These are phyloP conservation scores for Lentinula sp. DNA, from an alignment of 768 basidiomycete species.

Conservation along the genomic window DNA sequence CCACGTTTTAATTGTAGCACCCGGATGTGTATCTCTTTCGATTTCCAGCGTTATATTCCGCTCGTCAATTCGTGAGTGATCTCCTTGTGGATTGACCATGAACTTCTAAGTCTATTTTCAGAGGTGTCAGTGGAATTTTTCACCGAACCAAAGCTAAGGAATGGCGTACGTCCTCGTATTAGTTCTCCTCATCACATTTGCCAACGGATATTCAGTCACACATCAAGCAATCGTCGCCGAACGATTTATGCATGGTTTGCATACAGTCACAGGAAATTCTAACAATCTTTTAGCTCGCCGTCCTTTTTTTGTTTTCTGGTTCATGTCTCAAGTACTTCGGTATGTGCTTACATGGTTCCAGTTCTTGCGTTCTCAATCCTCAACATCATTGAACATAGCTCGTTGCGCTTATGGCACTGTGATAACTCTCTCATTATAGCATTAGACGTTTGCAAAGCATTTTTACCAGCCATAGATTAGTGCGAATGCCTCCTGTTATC, in stretches of 20 bases:
- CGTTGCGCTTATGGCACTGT: constrained; percentile 53
- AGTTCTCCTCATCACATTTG: constrained; percentile 1
- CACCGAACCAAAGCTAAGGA: constrained; percentile 56
- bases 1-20: constrained; percentile 32
- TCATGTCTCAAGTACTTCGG: constrained; percentile 66
- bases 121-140: constrained; percentile 39
- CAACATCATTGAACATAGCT: constrained; percentile 25
- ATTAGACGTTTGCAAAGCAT: constrained; percentile 53
- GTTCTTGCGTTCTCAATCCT: constrained; percentile 5
- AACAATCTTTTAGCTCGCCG: constrained; percentile 45
- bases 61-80: constrained; percentile 46
- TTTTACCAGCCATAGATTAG: constrained; percentile 61
- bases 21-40: constrained; percentile 65
- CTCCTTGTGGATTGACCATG: background rate
- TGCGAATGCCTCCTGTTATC: constrained; percentile 14
- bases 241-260: constrained; percentile 53
- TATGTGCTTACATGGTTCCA: constrained; percentile 15
- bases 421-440: constrained; percentile 55
- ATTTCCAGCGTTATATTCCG: constrained; percentile 61
- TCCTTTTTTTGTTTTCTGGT: constrained; percentile 72
- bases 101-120: constrained; percentile 14
- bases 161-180: constrained; percentile 47
- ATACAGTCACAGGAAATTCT: constrained; percentile 52
- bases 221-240: constrained; percentile 58
- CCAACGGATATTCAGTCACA: constrained; percentile 31